Conservation (phyloP, 805 yeast genomes). For the Sungouiozyma ichnusensis region DNA sequence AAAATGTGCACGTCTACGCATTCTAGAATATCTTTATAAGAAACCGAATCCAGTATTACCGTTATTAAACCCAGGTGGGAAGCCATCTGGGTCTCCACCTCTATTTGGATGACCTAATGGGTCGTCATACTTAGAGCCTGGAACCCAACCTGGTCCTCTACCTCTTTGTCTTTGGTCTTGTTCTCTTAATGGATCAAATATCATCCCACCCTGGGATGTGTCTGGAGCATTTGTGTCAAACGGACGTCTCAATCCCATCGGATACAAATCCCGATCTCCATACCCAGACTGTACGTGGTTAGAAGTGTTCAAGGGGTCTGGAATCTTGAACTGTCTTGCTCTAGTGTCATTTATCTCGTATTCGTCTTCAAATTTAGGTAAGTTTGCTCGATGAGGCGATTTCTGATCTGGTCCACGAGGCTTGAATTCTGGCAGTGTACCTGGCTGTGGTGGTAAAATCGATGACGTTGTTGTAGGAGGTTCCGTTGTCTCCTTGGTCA, state of each 20-base stretch:
- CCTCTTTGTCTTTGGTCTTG: slow-evolving; percentile 5
- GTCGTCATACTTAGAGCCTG: slow-evolving; percentile 28
- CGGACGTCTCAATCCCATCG: slow-evolving; percentile 24
- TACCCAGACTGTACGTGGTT: slow-evolving; percentile 8
- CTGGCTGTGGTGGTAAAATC: neutral
- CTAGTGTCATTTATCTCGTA: slow-evolving; percentile 13
- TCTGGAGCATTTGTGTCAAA: slow-evolving; percentile 1
- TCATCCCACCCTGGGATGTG: slow-evolving; percentile 24
- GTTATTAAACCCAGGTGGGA: slow-evolving; percentile 5
- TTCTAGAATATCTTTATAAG: neutral
- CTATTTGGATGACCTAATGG: slow-evolving; percentile 16
- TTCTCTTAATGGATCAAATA: slow-evolving; percentile 16
- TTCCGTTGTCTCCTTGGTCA: neutral
- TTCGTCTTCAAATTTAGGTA: slow-evolving; percentile 29
- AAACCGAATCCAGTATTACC: neutral
- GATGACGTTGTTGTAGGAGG: neutral
- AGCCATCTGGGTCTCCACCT: slow-evolving; percentile 8
- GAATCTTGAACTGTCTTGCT: neutral
- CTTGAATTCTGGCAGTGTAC: neutral
- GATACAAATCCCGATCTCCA: slow-evolving; percentile 29
- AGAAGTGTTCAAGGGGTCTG: neutral
- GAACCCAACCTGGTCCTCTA: slow-evolving; percentile 23
- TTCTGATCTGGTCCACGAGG: slow-evolving; percentile 24
- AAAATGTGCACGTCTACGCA: neutral
- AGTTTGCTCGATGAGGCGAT: no score